These are phyloP conservation scores for Biancaea sappan DNA, from an alignment of 306 rosid species.

Conservation along the genomic window DNA sequence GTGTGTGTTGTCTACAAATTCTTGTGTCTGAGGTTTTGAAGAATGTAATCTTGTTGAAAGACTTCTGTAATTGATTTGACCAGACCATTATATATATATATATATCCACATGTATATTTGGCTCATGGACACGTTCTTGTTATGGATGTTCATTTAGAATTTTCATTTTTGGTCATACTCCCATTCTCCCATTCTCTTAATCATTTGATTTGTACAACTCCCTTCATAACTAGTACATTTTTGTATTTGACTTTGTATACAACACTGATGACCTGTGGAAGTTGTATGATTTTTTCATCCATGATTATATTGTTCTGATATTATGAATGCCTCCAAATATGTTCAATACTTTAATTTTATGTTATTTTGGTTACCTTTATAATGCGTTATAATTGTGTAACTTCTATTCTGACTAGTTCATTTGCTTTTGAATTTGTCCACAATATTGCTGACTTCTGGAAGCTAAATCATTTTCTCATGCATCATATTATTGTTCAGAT, in stretches of 20 bases:
- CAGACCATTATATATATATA: not conserved
- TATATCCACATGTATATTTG: no score
- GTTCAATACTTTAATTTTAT: no score
- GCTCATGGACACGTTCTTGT: not conserved
- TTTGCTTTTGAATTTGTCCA: not conserved
- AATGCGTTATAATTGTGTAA: not conserved
- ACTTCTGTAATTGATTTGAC: not conserved
- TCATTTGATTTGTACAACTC: slow-evolving; percentile 2
- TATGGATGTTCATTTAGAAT: not conserved
- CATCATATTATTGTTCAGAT: slow-evolving; percentile 50
- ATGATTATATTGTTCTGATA: slow-evolving; percentile 33
- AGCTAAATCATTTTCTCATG: slow-evolving; percentile 27
- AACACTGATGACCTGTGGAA: not conserved
- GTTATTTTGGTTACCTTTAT: slow-evolving; percentile 10
- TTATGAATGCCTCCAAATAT: slow-evolving; percentile 60
- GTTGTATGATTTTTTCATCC: not conserved
- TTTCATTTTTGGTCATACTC: no score
- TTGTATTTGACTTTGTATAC: not conserved
- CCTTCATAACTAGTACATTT: not conserved
- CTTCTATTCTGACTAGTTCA: not conserved
- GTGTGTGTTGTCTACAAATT: not conserved
- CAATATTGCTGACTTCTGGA: not conserved
- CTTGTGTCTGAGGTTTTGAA: not conserved
- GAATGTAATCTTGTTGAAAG: not conserved
- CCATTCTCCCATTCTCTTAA: no score